Percentiles rank a stretch among this genome's conserved stretches.
phyloP scores from a whole-genome alignment of 192 early-diverging fungal species.

The Gamsiella multidivaricata region DNA sequence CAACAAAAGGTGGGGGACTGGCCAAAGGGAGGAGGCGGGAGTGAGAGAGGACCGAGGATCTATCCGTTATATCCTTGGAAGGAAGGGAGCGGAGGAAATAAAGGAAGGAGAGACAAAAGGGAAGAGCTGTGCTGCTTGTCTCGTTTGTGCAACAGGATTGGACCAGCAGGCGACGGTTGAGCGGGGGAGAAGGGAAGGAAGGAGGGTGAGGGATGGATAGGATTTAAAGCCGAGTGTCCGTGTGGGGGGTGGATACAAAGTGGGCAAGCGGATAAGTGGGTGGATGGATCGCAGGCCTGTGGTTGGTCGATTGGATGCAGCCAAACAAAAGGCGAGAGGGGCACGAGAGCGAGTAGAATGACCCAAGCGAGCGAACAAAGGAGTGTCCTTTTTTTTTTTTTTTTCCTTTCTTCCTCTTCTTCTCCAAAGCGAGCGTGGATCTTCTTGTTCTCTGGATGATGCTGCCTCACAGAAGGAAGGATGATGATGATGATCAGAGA shows the following conservation, averaged over 20 bases:
- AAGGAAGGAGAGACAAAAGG: neutral
- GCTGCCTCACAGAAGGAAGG: too few relatives aligned
- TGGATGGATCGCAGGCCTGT: slow-evolving; percentile 17
- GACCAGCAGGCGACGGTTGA: neutral
- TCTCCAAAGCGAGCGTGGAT: neutral
- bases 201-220: neutral
- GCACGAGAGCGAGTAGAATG: too few relatives aligned
- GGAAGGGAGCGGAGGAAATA: neutral
- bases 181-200: neutral
- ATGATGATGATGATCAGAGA: too few relatives aligned
- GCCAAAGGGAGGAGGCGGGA: neutral
- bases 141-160: neutral
- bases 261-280: neutral
- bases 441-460: too few relatives aligned
- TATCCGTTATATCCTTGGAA: too few relatives aligned
- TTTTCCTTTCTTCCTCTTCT: neutral
- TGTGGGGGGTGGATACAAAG: neutral
- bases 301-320: slow-evolving; percentile 35
- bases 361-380: neutral
- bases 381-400: neutral
- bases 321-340: slow-evolving; percentile 14
- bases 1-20: neutral
- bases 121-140: slow-evolving; percentile 1
- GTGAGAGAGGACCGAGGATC: too few relatives aligned
- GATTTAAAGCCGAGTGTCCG: neutral